phyloP scores from a whole-genome alignment of 164 flowering plant species.

The Kingdonia uniflora region DNA sequence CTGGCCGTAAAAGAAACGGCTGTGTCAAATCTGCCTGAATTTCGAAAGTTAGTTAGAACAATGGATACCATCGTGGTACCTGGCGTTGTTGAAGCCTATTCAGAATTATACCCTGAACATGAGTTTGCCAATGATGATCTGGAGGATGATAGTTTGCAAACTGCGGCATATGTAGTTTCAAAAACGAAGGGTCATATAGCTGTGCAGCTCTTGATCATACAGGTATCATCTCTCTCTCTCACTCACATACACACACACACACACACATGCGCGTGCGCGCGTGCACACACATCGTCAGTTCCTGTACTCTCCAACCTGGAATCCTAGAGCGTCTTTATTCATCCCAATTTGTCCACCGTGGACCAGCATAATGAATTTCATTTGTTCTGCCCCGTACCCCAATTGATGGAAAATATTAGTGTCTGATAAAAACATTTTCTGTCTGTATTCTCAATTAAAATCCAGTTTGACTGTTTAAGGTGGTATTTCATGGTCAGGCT shows the following conservation, averaged over 20 bases:
- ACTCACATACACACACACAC: too few species aligned
- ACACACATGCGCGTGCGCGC: too few species aligned
- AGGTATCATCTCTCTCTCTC: conserved; percentile 44
- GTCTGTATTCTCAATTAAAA: too few species aligned
- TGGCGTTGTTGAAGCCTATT: conserved; percentile 24
- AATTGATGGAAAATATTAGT: too few species aligned
- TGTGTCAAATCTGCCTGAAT: conserved; percentile 43
- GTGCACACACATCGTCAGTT: too few species aligned
- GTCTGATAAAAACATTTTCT: too few species aligned
- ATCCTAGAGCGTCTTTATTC: not conserved
- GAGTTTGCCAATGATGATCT: conserved; percentile 41
- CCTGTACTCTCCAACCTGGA: not conserved
- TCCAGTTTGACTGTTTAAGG: too few species aligned
- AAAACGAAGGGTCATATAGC: conserved; percentile 77
- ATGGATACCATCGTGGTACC: conserved; percentile 62
- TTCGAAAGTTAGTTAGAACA: conserved; percentile 45
- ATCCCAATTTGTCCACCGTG: not conserved
- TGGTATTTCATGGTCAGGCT: too few species aligned
- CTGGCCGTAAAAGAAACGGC: conserved; percentile 63
- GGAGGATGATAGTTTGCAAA: conserved; percentile 78
- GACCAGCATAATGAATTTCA: too few species aligned
- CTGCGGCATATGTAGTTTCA: conserved; percentile 62
- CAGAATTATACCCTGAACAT: conserved; percentile 41
- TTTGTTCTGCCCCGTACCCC: too few species aligned
- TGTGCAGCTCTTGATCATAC: conserved; percentile 59